A percentile compares a stretch with the other conserved stretches of the same genome.
Conservation (phyloP, 805 yeast genomes). For the Tetrapisispora arboricola region DNA sequence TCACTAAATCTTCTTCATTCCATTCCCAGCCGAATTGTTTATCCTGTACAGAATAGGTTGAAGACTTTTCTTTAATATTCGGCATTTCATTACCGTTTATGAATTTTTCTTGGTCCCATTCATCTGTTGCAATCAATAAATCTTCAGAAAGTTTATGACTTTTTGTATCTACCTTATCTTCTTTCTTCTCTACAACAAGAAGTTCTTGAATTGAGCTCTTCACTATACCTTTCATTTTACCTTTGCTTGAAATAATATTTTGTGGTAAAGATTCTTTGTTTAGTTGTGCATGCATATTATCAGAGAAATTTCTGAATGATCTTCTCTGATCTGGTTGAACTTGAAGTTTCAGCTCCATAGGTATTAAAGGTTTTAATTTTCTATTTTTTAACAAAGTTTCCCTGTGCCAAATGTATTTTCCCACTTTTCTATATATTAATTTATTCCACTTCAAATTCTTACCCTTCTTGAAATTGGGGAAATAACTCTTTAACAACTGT, state of each 20-base stretch:
- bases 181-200: conserved; percentile 12
- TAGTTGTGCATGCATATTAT: conserved; percentile 2
- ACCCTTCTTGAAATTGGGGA: conserved; percentile 43
- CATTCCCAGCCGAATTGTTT: conserved; percentile 14
- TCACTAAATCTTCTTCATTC: conserved; percentile 56
- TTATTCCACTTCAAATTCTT: conserved; percentile 45
- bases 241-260: conserved; percentile 2
- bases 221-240: conserved; percentile 13
- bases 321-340: conserved; percentile 44
- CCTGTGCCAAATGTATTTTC: conserved; percentile 38
- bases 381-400: not conserved
- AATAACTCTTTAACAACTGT: conserved; percentile 37
- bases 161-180: conserved; percentile 11
- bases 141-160: conserved; percentile 37
- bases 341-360: conserved; percentile 43
- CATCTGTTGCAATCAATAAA: conserved; percentile 56
- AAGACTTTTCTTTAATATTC: not conserved
- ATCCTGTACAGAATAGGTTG: not conserved
- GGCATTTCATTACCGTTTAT: conserved; percentile 30
- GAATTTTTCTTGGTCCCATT: conserved; percentile 65
- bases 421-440: conserved; percentile 40
- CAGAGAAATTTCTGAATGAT: conserved; percentile 30
- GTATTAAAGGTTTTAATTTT: conserved; percentile 32
- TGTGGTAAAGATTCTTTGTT: conserved; percentile 5
- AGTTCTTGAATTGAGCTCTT: conserved; percentile 17